phyloP scores from a whole-genome alignment of 768 basidiomycete genomes.

The Psilocybe cyanescens region DNA sequence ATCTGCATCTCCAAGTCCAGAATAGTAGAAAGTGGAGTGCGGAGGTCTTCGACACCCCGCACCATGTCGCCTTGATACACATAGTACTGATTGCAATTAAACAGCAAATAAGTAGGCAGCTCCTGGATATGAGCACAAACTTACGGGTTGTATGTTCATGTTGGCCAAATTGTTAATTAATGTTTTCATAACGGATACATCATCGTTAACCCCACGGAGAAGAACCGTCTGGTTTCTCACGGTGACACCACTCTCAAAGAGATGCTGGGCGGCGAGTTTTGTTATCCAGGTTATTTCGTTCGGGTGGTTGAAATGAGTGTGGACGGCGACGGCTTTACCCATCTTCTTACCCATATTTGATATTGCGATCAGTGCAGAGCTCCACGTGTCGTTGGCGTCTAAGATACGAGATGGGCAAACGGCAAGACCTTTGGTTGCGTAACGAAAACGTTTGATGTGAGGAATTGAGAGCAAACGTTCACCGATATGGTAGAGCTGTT shows the following conservation, averaged over 20 bases:
- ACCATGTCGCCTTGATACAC: constrained; percentile 27
- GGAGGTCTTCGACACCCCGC: constrained; percentile 22
- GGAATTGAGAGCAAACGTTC: constrained; percentile 1
- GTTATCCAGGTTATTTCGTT: constrained; percentile 23
- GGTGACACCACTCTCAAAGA: constrained; percentile 2
- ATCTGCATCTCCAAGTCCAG: constrained; percentile 20
- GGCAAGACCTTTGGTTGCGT: constrained; percentile 5
- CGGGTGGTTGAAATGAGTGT: constrained; percentile 25
- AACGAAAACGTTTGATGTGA: constrained; percentile 5
- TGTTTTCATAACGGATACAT: not conserved
- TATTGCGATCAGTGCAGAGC: constrained; percentile 12
- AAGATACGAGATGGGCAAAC: constrained; percentile 6
- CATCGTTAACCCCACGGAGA: constrained; percentile 5
- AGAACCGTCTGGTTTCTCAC: constrained; percentile 7
- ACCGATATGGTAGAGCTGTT: constrained; percentile 5
- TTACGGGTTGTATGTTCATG: constrained; percentile 4
- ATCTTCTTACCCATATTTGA: constrained; percentile 15
- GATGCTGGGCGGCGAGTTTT: not conserved
- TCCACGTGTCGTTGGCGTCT: constrained; percentile 10
- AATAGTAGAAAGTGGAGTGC: constrained; percentile 23
- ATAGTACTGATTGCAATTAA: constrained; percentile 18
- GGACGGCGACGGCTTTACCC: constrained; percentile 22
- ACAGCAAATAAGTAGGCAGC: not conserved
- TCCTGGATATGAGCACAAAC: not conserved
- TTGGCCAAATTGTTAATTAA: constrained; percentile 1